phyloP scores from a whole-genome alignment of 208 protist genomes.

The Acanthamoeba triangularis region DNA sequence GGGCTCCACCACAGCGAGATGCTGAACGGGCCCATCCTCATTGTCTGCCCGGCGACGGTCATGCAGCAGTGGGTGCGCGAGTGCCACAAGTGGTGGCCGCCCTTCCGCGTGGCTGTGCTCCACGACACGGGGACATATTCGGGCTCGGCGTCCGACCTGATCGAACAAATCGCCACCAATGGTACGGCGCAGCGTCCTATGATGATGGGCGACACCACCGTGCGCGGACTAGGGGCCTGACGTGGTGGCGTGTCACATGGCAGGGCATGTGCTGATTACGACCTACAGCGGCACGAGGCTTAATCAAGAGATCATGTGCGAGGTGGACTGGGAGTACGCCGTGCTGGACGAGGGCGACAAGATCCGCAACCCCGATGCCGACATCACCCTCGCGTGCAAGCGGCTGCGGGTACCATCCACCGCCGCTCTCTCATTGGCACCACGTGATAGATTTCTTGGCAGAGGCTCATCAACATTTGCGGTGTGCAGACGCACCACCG shows the following conservation, averaged over 20 bases:
- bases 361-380: conserved; percentile 97
- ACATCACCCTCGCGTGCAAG: conserved; percentile 97
- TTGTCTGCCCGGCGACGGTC: conserved; percentile 96
- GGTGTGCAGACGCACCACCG: conserved; percentile 93
- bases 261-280: conserved; percentile 94
- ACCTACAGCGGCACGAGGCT: conserved; percentile 95
- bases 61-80: conserved; percentile 96
- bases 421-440: not conserved
- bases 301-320: conserved; percentile 83
- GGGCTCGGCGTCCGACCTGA: not conserved
- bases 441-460: conserved; percentile 1
- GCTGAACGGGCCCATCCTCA: conserved; percentile 93
- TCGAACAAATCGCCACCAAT: conserved; percentile 15
- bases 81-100: conserved; percentile 95
- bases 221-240: not conserved
- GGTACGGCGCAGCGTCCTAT: not conserved
- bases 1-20: conserved; percentile 91
- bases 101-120: conserved; percentile 85
- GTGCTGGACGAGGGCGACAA: conserved; percentile 99
- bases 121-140: conserved; percentile 81
- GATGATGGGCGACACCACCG: conserved; percentile 9
- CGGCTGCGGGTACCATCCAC: conserved; percentile 87
- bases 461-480: not conserved
- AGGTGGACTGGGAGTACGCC: conserved; percentile 95
- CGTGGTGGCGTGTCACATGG: conserved; percentile 43